Percentiles rank a stretch among this genome's conserved stretches.
Evolutionary conservation across 108 stramenopile genomes (phyloP).

Genomic region (Schizochytrium sp.): DNA sequence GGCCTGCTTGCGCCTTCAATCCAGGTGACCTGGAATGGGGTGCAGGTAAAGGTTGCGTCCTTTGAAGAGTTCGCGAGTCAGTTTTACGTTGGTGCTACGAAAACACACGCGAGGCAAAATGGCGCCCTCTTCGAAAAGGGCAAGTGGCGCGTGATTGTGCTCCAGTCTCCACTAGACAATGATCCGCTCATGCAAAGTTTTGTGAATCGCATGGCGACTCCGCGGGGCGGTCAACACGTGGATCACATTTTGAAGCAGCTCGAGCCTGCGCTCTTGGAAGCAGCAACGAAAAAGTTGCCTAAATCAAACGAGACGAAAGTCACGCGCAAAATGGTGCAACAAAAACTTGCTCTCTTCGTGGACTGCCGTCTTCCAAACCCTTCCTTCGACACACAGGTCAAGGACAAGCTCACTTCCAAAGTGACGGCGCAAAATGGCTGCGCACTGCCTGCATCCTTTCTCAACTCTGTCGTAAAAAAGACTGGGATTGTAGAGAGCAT

Average conservation of each 20-base stretch:
- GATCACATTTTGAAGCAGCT: slow-evolving; percentile 23
- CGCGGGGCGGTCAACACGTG: slow-evolving; percentile 77
- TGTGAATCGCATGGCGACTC: slow-evolving; percentile 79
- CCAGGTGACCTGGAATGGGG: slow-evolving; percentile 59
- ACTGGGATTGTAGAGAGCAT: slow-evolving; percentile 17
- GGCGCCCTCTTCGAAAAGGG: slow-evolving; percentile 35
- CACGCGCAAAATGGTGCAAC: neutral
- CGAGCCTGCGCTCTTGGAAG: slow-evolving; percentile 44
- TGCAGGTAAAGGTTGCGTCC: slow-evolving; percentile 24
- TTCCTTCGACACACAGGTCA: slow-evolving; percentile 23
- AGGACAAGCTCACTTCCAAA: slow-evolving; percentile 16
- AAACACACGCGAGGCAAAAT: neutral
- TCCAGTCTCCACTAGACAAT: slow-evolving; percentile 52
- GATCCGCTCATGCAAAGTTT: slow-evolving; percentile 62
- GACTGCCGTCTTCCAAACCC: neutral
- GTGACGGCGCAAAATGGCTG: slow-evolving; percentile 4
- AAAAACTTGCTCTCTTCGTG: neutral
- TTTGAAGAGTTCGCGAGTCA: slow-evolving; percentile 47
- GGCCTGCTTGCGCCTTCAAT: slow-evolving; percentile 54
- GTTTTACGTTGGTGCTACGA: slow-evolving; percentile 11
- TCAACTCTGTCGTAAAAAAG: slow-evolving; percentile 47
- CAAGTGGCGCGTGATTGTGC: slow-evolving; percentile 41
- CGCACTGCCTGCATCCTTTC: slow-evolving; percentile 31
- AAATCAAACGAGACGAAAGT: slow-evolving; percentile 39
- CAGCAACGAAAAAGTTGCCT: slow-evolving; percentile 59